Conservation (phyloP, 1,284 basidiomycete genomes). For the Ceratobasidium sp. region DNA sequence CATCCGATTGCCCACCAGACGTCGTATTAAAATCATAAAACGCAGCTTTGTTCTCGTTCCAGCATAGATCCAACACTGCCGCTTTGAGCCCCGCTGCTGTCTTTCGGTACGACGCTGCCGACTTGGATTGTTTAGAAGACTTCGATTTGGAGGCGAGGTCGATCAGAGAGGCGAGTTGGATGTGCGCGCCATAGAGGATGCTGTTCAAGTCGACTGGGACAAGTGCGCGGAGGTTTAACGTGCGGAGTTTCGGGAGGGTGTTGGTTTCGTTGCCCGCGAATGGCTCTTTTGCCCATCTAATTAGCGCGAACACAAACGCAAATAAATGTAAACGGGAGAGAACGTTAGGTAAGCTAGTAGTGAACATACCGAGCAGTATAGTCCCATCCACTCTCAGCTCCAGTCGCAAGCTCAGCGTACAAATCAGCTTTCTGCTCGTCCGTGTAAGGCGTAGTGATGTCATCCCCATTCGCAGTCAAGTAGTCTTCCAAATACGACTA, state of each 20-base stretch:
- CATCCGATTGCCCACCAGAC: constrained; percentile 69
- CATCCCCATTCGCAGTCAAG: constrained; percentile 75
- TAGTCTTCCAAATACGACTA: constrained; percentile 74
- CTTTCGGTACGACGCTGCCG: constrained; percentile 68
- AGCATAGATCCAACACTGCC: constrained; percentile 87
- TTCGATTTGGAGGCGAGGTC: constrained; percentile 59
- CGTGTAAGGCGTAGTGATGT: constrained; percentile 68
- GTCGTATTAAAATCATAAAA: constrained; percentile 91
- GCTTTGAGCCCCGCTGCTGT: constrained; percentile 71
- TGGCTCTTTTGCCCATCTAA: constrained; percentile 65
- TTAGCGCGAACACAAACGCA: constrained; percentile 51
- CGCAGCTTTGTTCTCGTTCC: constrained; percentile 84
- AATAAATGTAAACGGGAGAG: neutral
- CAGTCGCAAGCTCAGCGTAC: constrained; percentile 91
- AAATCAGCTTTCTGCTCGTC: constrained; percentile 72
- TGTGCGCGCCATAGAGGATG: constrained; percentile 79
- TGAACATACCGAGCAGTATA: constrained; percentile 44
- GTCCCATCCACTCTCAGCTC: constrained; percentile 80
- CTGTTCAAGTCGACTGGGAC: constrained; percentile 87
- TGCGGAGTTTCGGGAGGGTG: constrained; percentile 70
- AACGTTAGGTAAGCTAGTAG: no score
- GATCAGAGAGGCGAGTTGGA: constrained; percentile 76
- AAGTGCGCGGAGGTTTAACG: constrained; percentile 77
- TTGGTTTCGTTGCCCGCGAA: constrained; percentile 58
- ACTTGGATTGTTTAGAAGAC: constrained; percentile 54